Percentiles rank a stretch among this genome's conserved stretches.
These are phyloP conservation scores for Cordyceps javanica DNA, from an alignment of 2,329 filamentous ascomycete genomes.

Conservation along the genomic window DNA sequence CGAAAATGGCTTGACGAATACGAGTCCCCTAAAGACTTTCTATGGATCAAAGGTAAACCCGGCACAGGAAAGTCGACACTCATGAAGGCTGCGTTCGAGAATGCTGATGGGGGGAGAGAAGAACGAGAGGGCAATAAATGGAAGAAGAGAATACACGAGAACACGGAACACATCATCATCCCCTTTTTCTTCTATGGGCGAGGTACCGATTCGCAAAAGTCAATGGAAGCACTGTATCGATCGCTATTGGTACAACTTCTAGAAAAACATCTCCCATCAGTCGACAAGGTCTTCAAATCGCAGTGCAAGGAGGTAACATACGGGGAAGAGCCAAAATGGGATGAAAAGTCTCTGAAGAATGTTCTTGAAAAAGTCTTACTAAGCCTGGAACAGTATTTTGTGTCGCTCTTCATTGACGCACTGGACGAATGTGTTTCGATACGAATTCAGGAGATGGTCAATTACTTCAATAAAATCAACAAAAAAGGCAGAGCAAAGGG, in stretches of 20 bases:
- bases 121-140: no score
- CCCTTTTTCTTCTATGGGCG: constrained; percentile 47
- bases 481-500: constrained; percentile 16
- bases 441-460: constrained; percentile 35
- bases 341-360: background rate
- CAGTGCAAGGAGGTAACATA: no score
- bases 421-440: constrained; percentile 42
- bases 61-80: no score
- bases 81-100: no score
- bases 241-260: constrained; percentile 41
- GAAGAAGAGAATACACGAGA: background rate
- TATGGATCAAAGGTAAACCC: no score
- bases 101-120: no score
- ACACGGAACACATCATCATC: constrained; percentile 17
- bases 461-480: constrained; percentile 32
- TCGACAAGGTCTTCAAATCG: no score
- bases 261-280: constrained; percentile 19
- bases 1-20: no score
- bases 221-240: constrained; percentile 41
- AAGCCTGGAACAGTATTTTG: background rate
- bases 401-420: constrained; percentile 33
- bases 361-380: background rate
- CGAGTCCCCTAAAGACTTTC: no score
- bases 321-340: background rate
- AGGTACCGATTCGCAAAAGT: constrained; percentile 36